These are phyloP conservation scores for Mrakiaceae sp. DNA, from an alignment of 1,284 basidiomycete genomes.

Conservation along the genomic window DNA sequence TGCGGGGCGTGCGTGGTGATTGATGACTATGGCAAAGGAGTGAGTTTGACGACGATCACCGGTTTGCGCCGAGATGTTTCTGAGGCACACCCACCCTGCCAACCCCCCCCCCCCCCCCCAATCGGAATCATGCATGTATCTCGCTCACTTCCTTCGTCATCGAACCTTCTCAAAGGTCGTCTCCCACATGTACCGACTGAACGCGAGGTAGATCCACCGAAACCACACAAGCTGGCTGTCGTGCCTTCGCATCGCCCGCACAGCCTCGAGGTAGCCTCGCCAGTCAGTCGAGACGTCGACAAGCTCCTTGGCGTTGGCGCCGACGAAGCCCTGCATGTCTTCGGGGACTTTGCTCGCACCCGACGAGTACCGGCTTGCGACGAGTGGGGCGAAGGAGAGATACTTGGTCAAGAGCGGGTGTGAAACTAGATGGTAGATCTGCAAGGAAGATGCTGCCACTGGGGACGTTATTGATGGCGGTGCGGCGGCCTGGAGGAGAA, in stretches of 20 bases:
- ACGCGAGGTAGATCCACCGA: slow-evolving; percentile 69
- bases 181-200: slow-evolving; percentile 81
- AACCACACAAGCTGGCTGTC: slow-evolving; percentile 78
- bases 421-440: slow-evolving; percentile 9
- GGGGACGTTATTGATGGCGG: not conserved
- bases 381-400: not conserved
- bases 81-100: too few relatives aligned
- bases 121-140: too few relatives aligned
- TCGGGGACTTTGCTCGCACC: too few relatives aligned
- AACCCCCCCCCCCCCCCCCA: too few relatives aligned
- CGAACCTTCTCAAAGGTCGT: too few relatives aligned
- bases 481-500: slow-evolving; percentile 17
- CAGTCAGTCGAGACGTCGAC: not conserved
- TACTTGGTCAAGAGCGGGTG: slow-evolving; percentile 6
- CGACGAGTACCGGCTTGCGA: slow-evolving; percentile 25
- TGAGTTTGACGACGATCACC: too few relatives aligned
- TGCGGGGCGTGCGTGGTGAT: too few relatives aligned
- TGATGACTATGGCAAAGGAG: too few relatives aligned
- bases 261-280: slow-evolving; percentile 45
- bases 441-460: not conserved
- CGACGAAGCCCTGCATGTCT: slow-evolving; percentile 23
- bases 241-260: slow-evolving; percentile 64
- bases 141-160: too few relatives aligned
- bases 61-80: too few relatives aligned
- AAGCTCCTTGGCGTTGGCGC: not conserved